Evolutionary conservation across 2,329 filamentous ascomycete species (phyloP).

Genomic region (Fusarium sp.): DNA sequence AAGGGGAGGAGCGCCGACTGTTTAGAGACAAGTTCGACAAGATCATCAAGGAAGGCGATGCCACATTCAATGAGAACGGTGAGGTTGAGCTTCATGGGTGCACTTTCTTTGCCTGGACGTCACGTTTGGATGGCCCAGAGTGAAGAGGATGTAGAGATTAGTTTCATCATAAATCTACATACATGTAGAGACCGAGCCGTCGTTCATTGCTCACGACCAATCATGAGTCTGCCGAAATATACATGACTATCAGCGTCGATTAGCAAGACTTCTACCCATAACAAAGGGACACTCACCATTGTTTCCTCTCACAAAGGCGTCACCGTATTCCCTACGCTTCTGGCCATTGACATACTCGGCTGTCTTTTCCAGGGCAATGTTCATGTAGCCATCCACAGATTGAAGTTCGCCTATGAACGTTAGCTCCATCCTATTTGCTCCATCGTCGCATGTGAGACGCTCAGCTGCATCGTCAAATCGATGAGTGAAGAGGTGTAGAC

Average conservation of each 20-base stretch:
- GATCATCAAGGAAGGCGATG: slow-evolving; percentile 61
- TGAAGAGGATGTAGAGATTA: not conserved
- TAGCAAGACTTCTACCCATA: not conserved
- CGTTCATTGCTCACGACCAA: slow-evolving; percentile 30
- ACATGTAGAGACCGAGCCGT: slow-evolving; percentile 15
- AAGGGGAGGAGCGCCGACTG: slow-evolving; percentile 58
- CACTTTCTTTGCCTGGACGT: slow-evolving; percentile 72
- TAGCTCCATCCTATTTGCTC: not conserved
- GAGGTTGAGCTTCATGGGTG: slow-evolving; percentile 71
- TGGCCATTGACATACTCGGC: slow-evolving; percentile 89
- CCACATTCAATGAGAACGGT: slow-evolving; percentile 67
- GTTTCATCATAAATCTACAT: not conserved
- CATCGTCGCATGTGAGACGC: not conserved
- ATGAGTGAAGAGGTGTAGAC: slow-evolving; percentile 27
- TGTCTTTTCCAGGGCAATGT: slow-evolving; percentile 96
- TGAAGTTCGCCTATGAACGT: slow-evolving; percentile 80
- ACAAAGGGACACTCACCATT: slow-evolving; percentile 71
- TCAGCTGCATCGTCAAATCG: not conserved
- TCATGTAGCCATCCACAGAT: slow-evolving; percentile 99
- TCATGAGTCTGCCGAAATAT: slow-evolving; percentile 71
- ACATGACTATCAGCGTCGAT: slow-evolving; percentile 66
- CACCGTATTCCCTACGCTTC: slow-evolving; percentile 84
- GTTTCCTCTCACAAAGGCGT: slow-evolving; percentile 95
- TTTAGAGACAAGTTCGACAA: slow-evolving; percentile 63
- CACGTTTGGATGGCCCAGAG: slow-evolving; percentile 45